Evolutionary conservation across 345 rosid genomes (phyloP), one percentile per base, ranked within the genome.

Genomic region (Zanthoxylum bungeanum): DNA sequence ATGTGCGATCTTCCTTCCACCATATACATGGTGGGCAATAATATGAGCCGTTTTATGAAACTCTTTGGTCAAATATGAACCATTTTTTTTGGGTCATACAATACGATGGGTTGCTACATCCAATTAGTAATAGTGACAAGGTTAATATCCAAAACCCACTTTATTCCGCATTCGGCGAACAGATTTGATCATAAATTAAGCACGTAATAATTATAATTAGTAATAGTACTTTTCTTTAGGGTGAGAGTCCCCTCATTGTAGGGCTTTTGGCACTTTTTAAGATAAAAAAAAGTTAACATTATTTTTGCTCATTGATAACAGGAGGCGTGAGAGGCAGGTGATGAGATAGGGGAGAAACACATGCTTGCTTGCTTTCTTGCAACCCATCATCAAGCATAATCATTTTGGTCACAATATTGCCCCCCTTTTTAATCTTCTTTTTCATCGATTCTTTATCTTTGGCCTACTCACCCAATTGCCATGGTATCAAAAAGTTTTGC

Each of bases 351-450:
- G 1, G 25, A 52, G 11, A 16, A 58, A 39, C 70, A 64, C 62
- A 64, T 49, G 17, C 42, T 24, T 60, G 69, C 61, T 7, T 58
- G 62, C 62, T 66, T 58, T 52, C 53, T 39, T 66, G 79, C 30
- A 66, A 62, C 76, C 79, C 74, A 79, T 65, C 72, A 73, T 59
- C 36, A 42, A 76, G 73, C 77, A 64, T 66, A 40, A 80, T 80
- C 24, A 79, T 73, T 71, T 39, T 34, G 76, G 69, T 58, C 79
- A 71, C 62, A 62, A 36, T 60, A 37, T 44, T 17, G 16, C 56
- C 55, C 0, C 0, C 6, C 1, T 44, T 14, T 58, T 65, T 8
- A 8, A 14, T 11, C 59, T 21, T 51, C 36, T 59, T 36, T 19
- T 62, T 27, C 50, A 37, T 58, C 14, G 16, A 5, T 28, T 34